A percentile compares a stretch with the other conserved stretches of the same genome.
Evolutionary conservation across 768 basidiomycete species (phyloP).

Genomic region (Leccinum variicolor): DNA sequence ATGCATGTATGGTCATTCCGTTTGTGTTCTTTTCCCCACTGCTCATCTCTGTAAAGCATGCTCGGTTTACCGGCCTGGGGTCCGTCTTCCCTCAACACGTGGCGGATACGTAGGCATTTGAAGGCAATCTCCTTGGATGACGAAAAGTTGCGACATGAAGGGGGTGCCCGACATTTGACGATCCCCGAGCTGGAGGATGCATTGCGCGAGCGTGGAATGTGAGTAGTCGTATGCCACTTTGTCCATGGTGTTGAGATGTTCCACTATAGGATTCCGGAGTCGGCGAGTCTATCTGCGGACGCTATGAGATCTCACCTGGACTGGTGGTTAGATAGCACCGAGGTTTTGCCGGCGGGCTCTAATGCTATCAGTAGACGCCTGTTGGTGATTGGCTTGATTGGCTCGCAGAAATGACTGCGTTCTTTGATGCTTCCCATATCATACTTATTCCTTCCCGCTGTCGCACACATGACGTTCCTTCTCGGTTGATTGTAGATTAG

Average conservation of each 20-base stretch:
- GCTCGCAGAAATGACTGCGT: constrained; percentile 22
- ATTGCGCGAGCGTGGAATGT: constrained; percentile 78
- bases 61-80: constrained; percentile 40
- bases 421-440: background rate
- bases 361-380: constrained; percentile 48
- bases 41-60: constrained; percentile 34
- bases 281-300: constrained; percentile 36
- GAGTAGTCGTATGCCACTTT: constrained; percentile 27
- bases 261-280: constrained; percentile 34
- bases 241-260: background rate
- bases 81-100: constrained; percentile 28
- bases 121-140: constrained; percentile 56
- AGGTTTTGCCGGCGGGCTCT: constrained; percentile 32
- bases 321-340: constrained; percentile 62
- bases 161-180: constrained; percentile 42
- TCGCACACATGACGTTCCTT: background rate
- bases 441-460: background rate
- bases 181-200: constrained; percentile 59
- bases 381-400: constrained; percentile 42
- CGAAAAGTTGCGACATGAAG: constrained; percentile 51
- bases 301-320: constrained; percentile 48
- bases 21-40: background rate
- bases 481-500: constrained; percentile 11
- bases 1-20: constrained; percentile 49
- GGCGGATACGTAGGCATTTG: constrained; percentile 38